These are phyloP conservation scores for Exophiala aquamarina DNA, from an alignment of 2,329 filamentous ascomycete genomes.

Conservation along the genomic window DNA sequence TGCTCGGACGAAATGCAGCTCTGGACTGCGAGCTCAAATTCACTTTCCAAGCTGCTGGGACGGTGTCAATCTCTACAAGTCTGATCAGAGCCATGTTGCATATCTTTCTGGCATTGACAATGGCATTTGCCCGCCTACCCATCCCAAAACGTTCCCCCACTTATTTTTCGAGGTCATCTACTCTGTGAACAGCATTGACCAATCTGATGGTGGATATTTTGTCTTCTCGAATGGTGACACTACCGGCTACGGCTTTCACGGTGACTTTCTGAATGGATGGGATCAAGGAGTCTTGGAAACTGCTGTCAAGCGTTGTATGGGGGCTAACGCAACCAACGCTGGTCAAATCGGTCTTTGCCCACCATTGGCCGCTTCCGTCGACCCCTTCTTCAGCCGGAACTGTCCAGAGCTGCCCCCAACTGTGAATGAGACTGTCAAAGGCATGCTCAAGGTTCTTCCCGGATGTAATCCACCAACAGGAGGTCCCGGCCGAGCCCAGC, in stretches of 20 bases:
- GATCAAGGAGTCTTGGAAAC: conserved; percentile 65
- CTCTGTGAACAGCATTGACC: conserved; percentile 26
- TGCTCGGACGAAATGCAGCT: conserved; percentile 69
- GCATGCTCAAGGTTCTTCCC: conserved; percentile 26
- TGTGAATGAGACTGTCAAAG: conserved; percentile 32
- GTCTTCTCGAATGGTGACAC: conserved; percentile 76
- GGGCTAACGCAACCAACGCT: conserved; percentile 39
- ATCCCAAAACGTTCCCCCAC: conserved; percentile 66
- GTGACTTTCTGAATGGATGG: conserved; percentile 81
- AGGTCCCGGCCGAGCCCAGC: conserved; percentile 35
- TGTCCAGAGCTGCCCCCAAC: conserved; percentile 26
- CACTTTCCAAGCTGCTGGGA: conserved; percentile 92
- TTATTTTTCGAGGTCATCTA: conserved; percentile 79
- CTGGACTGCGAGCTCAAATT: conserved; percentile 78
- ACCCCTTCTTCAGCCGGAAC: conserved; percentile 19
- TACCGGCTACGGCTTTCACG: conserved; percentile 73
- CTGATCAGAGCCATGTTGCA: conserved; percentile 67
- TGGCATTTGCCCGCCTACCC: conserved; percentile 71
- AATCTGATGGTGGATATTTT: conserved; percentile 64
- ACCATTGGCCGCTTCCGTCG: conserved; percentile 19
- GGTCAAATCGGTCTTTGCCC: conserved; percentile 23
- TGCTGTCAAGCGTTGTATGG: conserved; percentile 71
- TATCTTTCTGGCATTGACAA: conserved; percentile 77
- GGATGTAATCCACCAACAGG: conserved; percentile 29
- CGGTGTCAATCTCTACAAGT: conserved; percentile 59